Percentiles rank a stretch among this genome's conserved stretches.
phyloP scores from a whole-genome alignment of 306 rosid genomes.

The Dryas alaskensis region DNA sequence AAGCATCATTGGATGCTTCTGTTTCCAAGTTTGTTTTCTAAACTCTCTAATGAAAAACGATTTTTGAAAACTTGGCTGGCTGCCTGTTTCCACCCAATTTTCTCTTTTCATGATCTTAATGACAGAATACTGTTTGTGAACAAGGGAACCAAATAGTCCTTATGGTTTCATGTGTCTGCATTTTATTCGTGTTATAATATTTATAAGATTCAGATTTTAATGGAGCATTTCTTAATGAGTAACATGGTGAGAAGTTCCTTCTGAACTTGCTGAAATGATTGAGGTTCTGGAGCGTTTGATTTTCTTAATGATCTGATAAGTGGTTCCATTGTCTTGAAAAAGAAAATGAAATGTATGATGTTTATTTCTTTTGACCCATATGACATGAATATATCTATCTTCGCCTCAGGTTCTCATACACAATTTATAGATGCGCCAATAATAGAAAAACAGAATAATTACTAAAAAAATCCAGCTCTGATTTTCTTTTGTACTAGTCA shows the following conservation, averaged over 20 bases:
- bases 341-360: neutral
- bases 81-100: neutral
- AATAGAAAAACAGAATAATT: slow-evolving; percentile 2
- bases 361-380: neutral
- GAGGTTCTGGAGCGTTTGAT: neutral
- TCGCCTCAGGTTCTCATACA: neutral
- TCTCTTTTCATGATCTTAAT: neutral
- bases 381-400: slow-evolving; percentile 6
- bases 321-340: neutral
- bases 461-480: neutral
- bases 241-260: neutral
- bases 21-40: neutral
- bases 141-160: too few species aligned
- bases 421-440: neutral
- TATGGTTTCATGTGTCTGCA: neutral
- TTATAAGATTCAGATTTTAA: too few species aligned
- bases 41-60: neutral
- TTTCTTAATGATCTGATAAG: neutral
- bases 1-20: slow-evolving; percentile 1
- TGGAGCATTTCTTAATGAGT: neutral
- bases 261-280: neutral
- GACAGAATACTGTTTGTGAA: neutral
- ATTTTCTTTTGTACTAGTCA: slow-evolving; percentile 7
- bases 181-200: neutral
- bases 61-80: neutral